Evolutionary conservation across 805 yeast species (phyloP).

Genomic region (Saturnispora saitoi): DNA sequence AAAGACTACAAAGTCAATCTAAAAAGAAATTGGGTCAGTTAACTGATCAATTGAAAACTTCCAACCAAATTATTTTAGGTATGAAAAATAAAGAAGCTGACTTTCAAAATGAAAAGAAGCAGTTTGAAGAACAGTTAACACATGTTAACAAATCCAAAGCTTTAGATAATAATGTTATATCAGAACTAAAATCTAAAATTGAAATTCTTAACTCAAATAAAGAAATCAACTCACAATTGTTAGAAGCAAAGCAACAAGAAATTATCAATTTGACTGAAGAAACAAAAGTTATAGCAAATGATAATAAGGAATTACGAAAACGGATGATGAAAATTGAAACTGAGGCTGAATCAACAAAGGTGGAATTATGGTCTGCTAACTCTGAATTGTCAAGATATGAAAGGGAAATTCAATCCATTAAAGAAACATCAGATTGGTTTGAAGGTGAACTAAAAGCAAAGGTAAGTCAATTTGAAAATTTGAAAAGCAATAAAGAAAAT

Average conservation of each 20-base stretch:
- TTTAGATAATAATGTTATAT: conserved; percentile 9
- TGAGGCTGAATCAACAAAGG: conserved; percentile 24
- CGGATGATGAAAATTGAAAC: conserved; percentile 31
- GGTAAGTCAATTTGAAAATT: conserved; percentile 21
- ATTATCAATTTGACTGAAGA: conserved; percentile 32
- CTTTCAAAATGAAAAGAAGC: conserved; percentile 17
- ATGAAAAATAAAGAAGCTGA: conserved; percentile 17
- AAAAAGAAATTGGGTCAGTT: conserved; percentile 27
- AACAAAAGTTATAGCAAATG: conserved; percentile 31
- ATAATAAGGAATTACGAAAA: conserved; percentile 35
- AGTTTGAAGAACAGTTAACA: conserved; percentile 10
- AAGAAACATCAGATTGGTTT: conserved; percentile 29
- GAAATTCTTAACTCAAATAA: conserved; percentile 23
- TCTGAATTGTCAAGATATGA: conserved; percentile 22
- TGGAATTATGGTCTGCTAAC: conserved; percentile 22
- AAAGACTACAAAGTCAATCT: conserved; percentile 31
- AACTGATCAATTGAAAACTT: conserved; percentile 23
- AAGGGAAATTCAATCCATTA: conserved; percentile 26
- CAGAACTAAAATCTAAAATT: conserved; percentile 13
- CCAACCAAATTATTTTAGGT: conserved; percentile 18
- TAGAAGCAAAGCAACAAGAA: conserved; percentile 32
- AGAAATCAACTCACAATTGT: conserved; percentile 26
- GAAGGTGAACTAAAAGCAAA: conserved; percentile 28
- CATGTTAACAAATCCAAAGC: neutral
- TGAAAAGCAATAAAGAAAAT: conserved; percentile 24